phyloP scores from a whole-genome alignment of 768 basidiomycete species.

The Leccinum rimulosum region DNA sequence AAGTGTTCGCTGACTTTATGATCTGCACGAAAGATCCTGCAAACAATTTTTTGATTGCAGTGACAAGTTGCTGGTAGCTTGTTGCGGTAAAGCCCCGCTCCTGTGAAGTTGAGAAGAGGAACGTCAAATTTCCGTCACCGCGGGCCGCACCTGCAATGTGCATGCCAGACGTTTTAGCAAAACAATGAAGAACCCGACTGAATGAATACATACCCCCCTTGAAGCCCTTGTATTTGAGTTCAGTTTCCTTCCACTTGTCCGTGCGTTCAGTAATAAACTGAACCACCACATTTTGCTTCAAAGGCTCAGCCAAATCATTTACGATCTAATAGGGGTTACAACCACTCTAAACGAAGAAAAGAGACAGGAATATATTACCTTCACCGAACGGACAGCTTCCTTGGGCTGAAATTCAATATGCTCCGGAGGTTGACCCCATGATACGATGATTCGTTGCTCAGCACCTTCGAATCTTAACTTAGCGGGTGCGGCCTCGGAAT shows the following conservation, averaged over 20 bases:
- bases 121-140: slow-evolving; percentile 6
- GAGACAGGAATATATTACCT: slow-evolving; percentile 12
- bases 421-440: slow-evolving; percentile 6
- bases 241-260: slow-evolving; percentile 4
- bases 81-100: slow-evolving; percentile 18
- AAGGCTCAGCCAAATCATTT: slow-evolving; percentile 2
- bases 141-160: slow-evolving; percentile 17
- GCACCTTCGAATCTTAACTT: slow-evolving; percentile 13
- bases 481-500: slow-evolving; percentile 11
- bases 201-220: slow-evolving; percentile 22
- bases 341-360: not conserved
- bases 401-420: slow-evolving; percentile 17
- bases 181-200: not conserved
- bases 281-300: slow-evolving; percentile 22
- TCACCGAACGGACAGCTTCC: slow-evolving; percentile 10
- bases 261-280: slow-evolving; percentile 13
- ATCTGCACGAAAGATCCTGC: not conserved
- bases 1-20: slow-evolving; percentile 15
- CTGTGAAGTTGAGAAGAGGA: slow-evolving; percentile 23
- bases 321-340: slow-evolving; percentile 22
- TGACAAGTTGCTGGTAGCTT: slow-evolving; percentile 22
- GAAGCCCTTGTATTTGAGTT: slow-evolving; percentile 21
- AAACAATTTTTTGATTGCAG: slow-evolving; percentile 9
- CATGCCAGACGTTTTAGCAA: not conserved
- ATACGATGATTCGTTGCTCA: slow-evolving; percentile 10